Evolutionary conservation across 306 rosid species (phyloP), one percentile per base, ranked within the genome.

Genomic region (Glycine tomentella): DNA sequence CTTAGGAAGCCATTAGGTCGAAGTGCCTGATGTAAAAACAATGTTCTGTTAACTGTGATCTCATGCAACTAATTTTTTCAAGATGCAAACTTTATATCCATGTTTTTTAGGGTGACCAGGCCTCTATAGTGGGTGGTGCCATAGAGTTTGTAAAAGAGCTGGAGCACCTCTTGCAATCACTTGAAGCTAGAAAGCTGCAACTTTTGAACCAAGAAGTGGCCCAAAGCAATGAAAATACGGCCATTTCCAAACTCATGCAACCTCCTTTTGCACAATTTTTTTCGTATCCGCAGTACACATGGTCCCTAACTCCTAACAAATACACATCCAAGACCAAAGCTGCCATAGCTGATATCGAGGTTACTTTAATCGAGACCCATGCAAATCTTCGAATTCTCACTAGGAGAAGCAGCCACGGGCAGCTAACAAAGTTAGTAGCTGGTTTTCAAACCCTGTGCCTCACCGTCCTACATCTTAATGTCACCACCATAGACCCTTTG

Each of bases 61-160:
- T 74, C 59, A 16, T 61, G n/a, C 15, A n/a, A 45, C 9, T 7
- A 15, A 40, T 0, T 8, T 40, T 67, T 49, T 76, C 8, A 34
- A 38, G 45, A 6, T 78, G 69, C 9, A 69, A 44, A 3, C 57
- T 78, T 42, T 38, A 0, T 31, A 4, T 36, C 0, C 5, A 36
- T 89, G 31, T 15, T 80, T 15, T 80, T 53, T 78, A 94, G 99
- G 97, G 99, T 79, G 99, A 95, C 70, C 99, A 95, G 65, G 97
- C 99, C 10, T 95, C 99, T 34, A 93, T 93, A 76, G 97, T 95
- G 2, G 99, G 99, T 31, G 99, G 99, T 20, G 99, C 99, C 13
- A 92, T 95, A 77, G 93, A 95, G 65, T 93, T 91, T 84, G 97
- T 95, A 80, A 95, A 91, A 87, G 95, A 88, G 53, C 91, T 93